Conservation (phyloP, 2,329 filamentous ascomycete species). For the Eurotiales sp. region DNA sequence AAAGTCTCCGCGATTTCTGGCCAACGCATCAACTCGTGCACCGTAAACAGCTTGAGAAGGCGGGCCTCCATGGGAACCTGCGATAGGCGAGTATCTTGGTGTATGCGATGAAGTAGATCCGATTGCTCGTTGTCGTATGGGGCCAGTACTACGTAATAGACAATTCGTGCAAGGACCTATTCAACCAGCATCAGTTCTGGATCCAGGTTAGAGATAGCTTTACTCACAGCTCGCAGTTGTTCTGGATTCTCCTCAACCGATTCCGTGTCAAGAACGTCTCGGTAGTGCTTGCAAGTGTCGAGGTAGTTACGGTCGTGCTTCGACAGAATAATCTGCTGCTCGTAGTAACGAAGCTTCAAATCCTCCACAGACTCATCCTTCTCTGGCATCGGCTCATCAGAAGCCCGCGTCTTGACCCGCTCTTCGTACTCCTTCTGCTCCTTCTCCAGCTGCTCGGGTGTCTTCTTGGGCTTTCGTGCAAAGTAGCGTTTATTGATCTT, state of each 20-base stretch:
- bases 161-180: conserved; percentile 88
- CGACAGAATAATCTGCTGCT: conserved; percentile 91
- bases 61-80: conserved; percentile 76
- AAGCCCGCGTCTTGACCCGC: conserved; percentile 68
- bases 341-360: conserved; percentile 91
- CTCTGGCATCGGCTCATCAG: conserved; percentile 72
- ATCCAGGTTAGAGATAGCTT: not conserved
- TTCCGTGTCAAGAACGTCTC: conserved; percentile 93
- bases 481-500: conserved; percentile 98
- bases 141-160: conserved; percentile 95
- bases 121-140: conserved; percentile 99
- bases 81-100: conserved; percentile 75
- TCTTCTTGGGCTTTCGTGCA: conserved; percentile 84
- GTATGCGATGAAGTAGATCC: conserved; percentile 89
- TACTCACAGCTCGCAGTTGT: conserved; percentile 76
- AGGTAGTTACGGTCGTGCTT: conserved; percentile 98
- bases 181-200: not conserved
- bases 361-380: conserved; percentile 89
- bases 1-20: conserved; percentile 86
- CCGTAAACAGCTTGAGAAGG: conserved; percentile 89
- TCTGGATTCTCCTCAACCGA: conserved; percentile 85
- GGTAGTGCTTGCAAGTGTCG: conserved; percentile 96
- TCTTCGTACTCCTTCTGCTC: conserved; percentile 80
- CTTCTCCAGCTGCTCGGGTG: conserved; percentile 82
- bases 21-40: conserved; percentile 97